Evolutionary conservation across 192 early-diverging fungal species (phyloP).

Genomic region (Coemansia pectinata): DNA sequence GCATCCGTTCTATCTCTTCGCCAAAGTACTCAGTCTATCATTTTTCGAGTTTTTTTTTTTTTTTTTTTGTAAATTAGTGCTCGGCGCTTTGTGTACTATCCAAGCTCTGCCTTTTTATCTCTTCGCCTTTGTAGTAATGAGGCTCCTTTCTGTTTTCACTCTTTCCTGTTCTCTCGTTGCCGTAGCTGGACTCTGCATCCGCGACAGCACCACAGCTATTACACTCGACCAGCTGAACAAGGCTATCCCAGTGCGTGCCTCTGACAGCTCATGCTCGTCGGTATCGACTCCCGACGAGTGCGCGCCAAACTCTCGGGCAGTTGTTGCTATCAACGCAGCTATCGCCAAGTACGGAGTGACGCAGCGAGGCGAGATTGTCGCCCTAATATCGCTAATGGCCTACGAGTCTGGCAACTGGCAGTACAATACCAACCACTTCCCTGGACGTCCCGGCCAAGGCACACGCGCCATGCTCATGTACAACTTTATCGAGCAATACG

Average conservation of each 20-base stretch:
- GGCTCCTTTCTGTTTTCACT: neutral
- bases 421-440: conserved; percentile 55
- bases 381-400: conserved; percentile 46
- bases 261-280: conserved; percentile 16
- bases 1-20: neutral
- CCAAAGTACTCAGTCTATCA: neutral
- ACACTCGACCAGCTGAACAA: conserved; percentile 34
- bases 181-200: conserved; percentile 4
- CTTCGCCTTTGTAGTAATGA: neutral
- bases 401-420: conserved; percentile 44
- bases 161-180: neutral
- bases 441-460: conserved; percentile 47
- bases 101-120: neutral
- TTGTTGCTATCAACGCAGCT: conserved; percentile 30
- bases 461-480: conserved; percentile 54
- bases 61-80: neutral
- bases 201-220: conserved; percentile 4
- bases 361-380: conserved; percentile 32
- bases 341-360: conserved; percentile 43
- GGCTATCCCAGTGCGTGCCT: conserved; percentile 19
- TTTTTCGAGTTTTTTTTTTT: neutral
- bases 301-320: conserved; percentile 28
- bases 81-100: neutral
- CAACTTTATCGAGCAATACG: conserved; percentile 42
- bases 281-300: conserved; percentile 28